Percentiles rank a stretch among this genome's conserved stretches.
Evolutionary conservation across 2,329 filamentous ascomycete species (phyloP).

Genomic region (Aspergillus sp.): DNA sequence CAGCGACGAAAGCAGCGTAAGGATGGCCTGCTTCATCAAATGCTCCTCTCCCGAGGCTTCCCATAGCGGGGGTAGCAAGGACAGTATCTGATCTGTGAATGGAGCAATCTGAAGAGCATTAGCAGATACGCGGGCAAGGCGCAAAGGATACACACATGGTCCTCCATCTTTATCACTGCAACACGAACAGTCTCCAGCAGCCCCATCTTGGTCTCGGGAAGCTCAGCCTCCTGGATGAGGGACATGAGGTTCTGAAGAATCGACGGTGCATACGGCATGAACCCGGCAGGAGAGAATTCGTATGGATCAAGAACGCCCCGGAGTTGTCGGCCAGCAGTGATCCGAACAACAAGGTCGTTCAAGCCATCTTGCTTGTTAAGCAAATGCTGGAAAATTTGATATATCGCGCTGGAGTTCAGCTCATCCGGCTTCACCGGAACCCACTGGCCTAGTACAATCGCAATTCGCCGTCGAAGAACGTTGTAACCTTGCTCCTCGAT

Average conservation of each 20-base stretch:
- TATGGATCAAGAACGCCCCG: conserved; percentile 74
- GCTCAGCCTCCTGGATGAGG: conserved; percentile 68
- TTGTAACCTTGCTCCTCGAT: conserved; percentile 59
- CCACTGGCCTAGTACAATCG: conserved; percentile 86
- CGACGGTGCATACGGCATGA: conserved; percentile 66
- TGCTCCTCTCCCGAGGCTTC: conserved; percentile 75
- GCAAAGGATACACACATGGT: conserved; percentile 42
- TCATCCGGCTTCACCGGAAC: conserved; percentile 65
- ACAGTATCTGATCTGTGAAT: conserved; percentile 71
- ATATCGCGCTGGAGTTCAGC: conserved; percentile 62
- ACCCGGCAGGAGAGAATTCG: conserved; percentile 63
- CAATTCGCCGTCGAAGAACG: conserved; percentile 75
- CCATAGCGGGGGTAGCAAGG: conserved; percentile 74
- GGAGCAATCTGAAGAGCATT: conserved; percentile 41
- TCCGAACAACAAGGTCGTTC: conserved; percentile 85
- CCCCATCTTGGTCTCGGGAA: conserved; percentile 82
- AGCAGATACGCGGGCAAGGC: conserved; percentile 1
- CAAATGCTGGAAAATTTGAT: conserved; percentile 81
- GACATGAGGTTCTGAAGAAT: conserved; percentile 64
- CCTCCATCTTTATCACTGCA: conserved; percentile 72
- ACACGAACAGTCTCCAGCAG: conserved; percentile 78
- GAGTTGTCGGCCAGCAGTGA: conserved; percentile 81
- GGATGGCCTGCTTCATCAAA: conserved; percentile 86
- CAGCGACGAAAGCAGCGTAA: conserved; percentile 74
- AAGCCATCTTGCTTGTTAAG: conserved; percentile 64